Base-by-base conservation (phyloP, 768 basidiomycete genomes). In the Leccinum boreale region DNA sequence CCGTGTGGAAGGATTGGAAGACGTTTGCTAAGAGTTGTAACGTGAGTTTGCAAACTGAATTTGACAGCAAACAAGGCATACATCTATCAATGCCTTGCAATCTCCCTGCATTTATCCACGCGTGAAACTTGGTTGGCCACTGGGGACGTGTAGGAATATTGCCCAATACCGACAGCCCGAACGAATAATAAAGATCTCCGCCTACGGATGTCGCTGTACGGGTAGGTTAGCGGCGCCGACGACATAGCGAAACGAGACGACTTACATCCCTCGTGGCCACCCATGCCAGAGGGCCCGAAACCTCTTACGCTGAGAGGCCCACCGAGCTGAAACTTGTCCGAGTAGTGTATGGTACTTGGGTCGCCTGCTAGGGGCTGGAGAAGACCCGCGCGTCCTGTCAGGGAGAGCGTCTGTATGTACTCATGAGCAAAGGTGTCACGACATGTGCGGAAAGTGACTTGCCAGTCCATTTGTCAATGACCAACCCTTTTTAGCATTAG, bases 281-380 rank as follows among this genome's bases (percentile, higher is more conserved):
- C 94, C 75, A 97, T 77, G 4, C 85, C 78, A 66, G 90, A 92
- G 6, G 79, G 77, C 46, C 80, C 80, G 74, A 96, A 95, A 52
- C 84, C 82, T 5, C 97, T 79, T 0, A 98, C 79, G 53, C 85
- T 92, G 7, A 87, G 83, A 0, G 97, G 94, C 0, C 97, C 97
- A 24, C 97, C 97, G 0, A 98, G 80, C 62, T 96, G 94, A 71
- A 94, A 94, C 5, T 94, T 85, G 73, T 99, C 97, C 1, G 85
- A 80, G 65, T 92, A 89, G 23, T 85, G 79, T 11, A 62, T 9
- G 5, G 59, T 62, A 7, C 53, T 55, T 10, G 82, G 79, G 12
- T 77, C 72, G 11, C 77, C 73, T 11, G 76, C 74, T 7, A 96
- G 70, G 49, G 86, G 82, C 67, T 83, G 83, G 11, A 98, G 74